Base-by-base conservation (phyloP, 2,329 filamentous ascomycete species). In the Hypoxylon sp. region DNA sequence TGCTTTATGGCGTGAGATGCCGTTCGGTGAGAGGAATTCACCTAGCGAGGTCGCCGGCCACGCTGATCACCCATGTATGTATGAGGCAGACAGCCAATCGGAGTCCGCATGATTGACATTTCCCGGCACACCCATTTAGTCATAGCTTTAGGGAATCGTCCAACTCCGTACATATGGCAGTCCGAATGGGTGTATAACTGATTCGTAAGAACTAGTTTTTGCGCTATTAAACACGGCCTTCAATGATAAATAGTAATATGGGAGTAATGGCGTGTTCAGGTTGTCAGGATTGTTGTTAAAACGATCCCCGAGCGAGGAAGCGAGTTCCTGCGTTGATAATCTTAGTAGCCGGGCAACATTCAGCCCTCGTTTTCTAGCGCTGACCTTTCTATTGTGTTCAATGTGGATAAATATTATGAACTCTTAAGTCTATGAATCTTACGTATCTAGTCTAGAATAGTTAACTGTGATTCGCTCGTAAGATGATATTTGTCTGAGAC, bases 1-100 rank as follows among this genome's bases (percentile, higher is more conserved):
- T 37, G 37, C 34, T 14, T 41, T 56, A 30, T 43, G 37, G 32
- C 39, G 14, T 29, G 39, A 61, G 41, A 43, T 6, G 23, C 34
- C 39, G 47, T 53, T 45, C 47, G 52, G 25, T 30, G 37, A n/a
- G n/a, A n/a, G n/a, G n/a, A 45, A 37, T 53, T 27, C 21, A 45
- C 34, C 54, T 41, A 47, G 47, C 29, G 39, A 48, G 32, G 16
- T 57, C 25, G 9, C 41, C 52, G 51, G 62, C 27, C 30, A 61
- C 34, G 37, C 56, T 52, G 57, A 61, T 65, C 62, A 61, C 16
- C 16, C 57, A 29, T 37, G 19, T 32, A n/a, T 45, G 57, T 47
- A 56, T 50, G 21, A 30, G 9, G 39, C 23, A 9, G 27, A 25
- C 37, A 47, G 11, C 62, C 62, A 65, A 65, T 61, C 62, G 62